Evolutionary conservation across 805 yeast species (phyloP).

Genomic region (Sugiyamaella chiloensis): DNA sequence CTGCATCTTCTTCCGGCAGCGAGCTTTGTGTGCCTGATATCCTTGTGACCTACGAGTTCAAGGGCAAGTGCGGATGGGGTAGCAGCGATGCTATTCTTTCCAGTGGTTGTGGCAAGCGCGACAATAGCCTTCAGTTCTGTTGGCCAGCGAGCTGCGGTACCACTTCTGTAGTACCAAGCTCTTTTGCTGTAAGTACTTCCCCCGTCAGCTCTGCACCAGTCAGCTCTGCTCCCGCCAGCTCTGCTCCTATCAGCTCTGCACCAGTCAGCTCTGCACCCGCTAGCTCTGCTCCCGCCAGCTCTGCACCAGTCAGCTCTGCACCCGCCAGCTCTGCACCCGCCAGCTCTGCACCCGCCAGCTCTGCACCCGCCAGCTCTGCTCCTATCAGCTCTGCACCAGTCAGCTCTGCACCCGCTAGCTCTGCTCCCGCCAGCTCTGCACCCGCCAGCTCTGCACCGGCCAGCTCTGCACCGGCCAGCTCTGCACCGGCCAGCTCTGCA

Average conservation of each 20-base stretch:
- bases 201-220: not conserved
- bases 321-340: constrained; percentile 1
- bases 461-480: constrained; percentile 18
- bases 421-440: constrained; percentile 2
- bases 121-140: not conserved
- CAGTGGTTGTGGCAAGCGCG: not conserved
- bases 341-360: constrained; percentile 10
- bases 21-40: not conserved
- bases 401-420: constrained; percentile 3
- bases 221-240: constrained; percentile 2
- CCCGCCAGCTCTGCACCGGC: constrained; percentile 13
- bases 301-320: constrained; percentile 4
- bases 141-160: too few species aligned
- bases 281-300: constrained; percentile 1
- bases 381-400: constrained; percentile 6
- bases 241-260: not conserved
- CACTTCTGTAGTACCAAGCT: not conserved
- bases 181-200: not conserved
- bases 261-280: not conserved
- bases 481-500: constrained; percentile 3
- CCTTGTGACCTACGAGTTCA: not conserved
- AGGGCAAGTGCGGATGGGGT: not conserved
- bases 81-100: not conserved
- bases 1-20: not conserved
- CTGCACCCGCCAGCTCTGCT: constrained; percentile 9